phyloP scores from a whole-genome alignment of 2,329 filamentous ascomycete genomes.

The Penicillium aurantiogriseum region DNA sequence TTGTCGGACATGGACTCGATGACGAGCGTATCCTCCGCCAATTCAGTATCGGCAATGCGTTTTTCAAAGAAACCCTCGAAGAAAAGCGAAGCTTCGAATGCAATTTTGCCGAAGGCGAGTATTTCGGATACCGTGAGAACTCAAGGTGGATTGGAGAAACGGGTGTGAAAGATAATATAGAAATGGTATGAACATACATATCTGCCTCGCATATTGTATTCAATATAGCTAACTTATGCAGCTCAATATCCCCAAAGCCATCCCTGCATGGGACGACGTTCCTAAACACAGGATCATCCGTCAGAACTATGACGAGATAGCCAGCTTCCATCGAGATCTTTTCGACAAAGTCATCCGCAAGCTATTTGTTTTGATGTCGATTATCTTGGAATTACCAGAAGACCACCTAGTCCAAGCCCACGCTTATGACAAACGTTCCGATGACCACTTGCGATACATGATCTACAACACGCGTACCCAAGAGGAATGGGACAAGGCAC shows the following conservation, averaged over 20 bases:
- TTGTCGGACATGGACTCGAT: constrained; percentile 21
- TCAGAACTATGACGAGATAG: constrained; percentile 55
- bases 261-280: constrained; percentile 28
- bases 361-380: constrained; percentile 58
- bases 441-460: constrained; percentile 63
- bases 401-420: constrained; percentile 57
- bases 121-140: constrained; percentile 36
- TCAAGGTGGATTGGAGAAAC: constrained; percentile 38
- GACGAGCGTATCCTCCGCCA: constrained; percentile 29
- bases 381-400: constrained; percentile 59
- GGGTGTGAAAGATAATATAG: constrained; percentile 39
- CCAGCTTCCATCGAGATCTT: constrained; percentile 51
- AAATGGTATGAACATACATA: too few relatives aligned
- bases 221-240: constrained; percentile 4
- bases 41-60: constrained; percentile 30
- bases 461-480: constrained; percentile 52
- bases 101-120: constrained; percentile 33
- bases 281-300: constrained; percentile 44
- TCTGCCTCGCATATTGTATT: too few relatives aligned
- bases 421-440: constrained; percentile 55
- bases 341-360: constrained; percentile 57
- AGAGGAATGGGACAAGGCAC: constrained; percentile 48
- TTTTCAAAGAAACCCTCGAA: constrained; percentile 23
- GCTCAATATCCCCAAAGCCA: constrained; percentile 35
- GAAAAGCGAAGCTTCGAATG: constrained; percentile 31